Conservation (phyloP, 106 monocot genomes). For the Platanthera guangdongensis region DNA sequence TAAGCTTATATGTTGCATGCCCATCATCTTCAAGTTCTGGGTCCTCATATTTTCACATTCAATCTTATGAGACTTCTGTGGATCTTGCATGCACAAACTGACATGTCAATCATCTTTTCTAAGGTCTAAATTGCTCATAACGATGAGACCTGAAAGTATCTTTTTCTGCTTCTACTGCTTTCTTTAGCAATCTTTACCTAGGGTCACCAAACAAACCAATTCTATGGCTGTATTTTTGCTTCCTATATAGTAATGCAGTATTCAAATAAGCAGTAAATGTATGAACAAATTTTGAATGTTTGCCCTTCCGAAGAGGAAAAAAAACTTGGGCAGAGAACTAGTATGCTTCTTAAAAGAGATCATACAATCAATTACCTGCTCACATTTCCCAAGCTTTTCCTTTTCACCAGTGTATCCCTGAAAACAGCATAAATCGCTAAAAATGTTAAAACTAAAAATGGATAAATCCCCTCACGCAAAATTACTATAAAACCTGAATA, state of each 20-base stretch:
- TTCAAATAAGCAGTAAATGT: background rate
- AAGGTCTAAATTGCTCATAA: background rate
- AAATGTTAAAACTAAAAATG: background rate
- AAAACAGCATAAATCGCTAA: background rate
- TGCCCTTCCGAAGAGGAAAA: no score
- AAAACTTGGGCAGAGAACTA: no score
- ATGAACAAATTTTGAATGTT: background rate
- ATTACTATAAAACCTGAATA: background rate
- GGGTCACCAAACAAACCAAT: background rate
- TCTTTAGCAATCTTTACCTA: background rate
- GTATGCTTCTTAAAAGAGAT: background rate
- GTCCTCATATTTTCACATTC: background rate
- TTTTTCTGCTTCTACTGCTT: background rate
- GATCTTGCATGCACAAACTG: background rate
- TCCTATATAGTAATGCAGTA: background rate
- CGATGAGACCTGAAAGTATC: background rate
- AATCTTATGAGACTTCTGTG: background rate
- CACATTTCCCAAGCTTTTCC: constrained; percentile 15
- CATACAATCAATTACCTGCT: constrained; percentile 5
- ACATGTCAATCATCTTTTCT: background rate
- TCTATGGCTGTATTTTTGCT: background rate
- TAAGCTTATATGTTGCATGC: background rate
- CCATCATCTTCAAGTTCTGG: background rate
- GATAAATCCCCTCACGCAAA: background rate
- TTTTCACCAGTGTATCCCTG: constrained; percentile 14